Percentiles rank a stretch among this genome's conserved stretches.
Conservation (phyloP, 352 stramenopile species). For the Blastocystis sp. region DNA sequence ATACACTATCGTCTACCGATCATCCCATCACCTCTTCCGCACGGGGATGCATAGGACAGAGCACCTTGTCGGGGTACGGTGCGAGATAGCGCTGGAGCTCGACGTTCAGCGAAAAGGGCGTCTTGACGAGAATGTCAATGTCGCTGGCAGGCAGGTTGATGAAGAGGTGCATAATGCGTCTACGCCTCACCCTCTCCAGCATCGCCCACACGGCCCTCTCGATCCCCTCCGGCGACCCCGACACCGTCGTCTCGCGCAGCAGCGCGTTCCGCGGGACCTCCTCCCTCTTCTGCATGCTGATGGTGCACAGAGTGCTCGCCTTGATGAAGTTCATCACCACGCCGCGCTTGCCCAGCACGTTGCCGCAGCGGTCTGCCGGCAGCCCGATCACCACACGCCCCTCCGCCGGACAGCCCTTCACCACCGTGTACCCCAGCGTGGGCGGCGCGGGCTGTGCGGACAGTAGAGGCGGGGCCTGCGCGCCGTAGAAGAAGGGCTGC, state of each 20-base stretch:
- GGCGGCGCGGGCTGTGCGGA: background rate
- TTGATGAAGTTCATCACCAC: conserved; percentile 45
- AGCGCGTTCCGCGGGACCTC: background rate
- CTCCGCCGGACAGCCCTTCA: background rate
- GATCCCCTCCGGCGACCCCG: conserved; percentile 22
- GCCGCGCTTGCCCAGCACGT: conserved; percentile 19
- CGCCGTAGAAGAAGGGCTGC: background rate
- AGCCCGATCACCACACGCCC: background rate
- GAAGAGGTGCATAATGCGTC: conserved; percentile 29
- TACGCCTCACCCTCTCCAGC: background rate
- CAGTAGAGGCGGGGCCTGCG: background rate
- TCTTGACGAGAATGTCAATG: conserved; percentile 1
- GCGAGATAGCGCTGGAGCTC: conserved; percentile 19
- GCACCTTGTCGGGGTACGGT: background rate
- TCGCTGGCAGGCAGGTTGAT: conserved; percentile 24
- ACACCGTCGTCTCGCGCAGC: background rate
- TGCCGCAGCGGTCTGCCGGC: background rate
- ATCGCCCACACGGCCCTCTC: background rate
- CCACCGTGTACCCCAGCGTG: background rate
- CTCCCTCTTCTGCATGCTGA: background rate
- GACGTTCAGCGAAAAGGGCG: conserved; percentile 31
- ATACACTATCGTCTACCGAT: background rate
- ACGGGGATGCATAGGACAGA: background rate
- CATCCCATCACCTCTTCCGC: background rate
- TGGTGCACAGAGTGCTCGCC: conserved; percentile 5